Evolutionary conservation across 306 rosid genomes (phyloP), one percentile per base, ranked within the genome.

Genomic region (Trifolium pratense): DNA sequence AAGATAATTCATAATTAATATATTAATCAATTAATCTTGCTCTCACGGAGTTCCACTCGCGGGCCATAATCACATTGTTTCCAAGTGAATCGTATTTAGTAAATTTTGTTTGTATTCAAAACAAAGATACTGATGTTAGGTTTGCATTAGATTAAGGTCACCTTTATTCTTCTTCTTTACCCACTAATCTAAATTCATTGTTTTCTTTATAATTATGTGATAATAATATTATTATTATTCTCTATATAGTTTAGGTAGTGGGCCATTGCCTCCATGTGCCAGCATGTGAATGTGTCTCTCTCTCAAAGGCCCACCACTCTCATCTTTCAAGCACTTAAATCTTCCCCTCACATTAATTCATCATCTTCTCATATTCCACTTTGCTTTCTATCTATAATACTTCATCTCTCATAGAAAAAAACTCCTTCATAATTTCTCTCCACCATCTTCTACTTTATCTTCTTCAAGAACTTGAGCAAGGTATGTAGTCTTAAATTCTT

Each of bases 281-380:
- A 83, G 85, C 98, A 93, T 90, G 97, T 93, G 98, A 86, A 56
- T 73, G 68, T 89, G 98, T 93, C 93, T 86, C 83, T 83, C 92
- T 87, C 87, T 82, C 45, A 0, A n/a, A 48, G 91, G 31, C 93
- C 98, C 97, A 82, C 96, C 86, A 83, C 52, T 49, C 69, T 81
- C 77, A 64, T 68, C 87, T 79, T 80, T 77, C 78, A 11, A 70
- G 70, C 92, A 84, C 92, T 83, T 92, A 90, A 82, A 93, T 92
- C 82, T 34, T 75, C 79, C 77, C 75, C 84, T 68, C 86, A 45
- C 87, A 62, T 77, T 87, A 84, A 81, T 66, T 85, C 86, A 83
- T 63, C 82, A 25, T 66, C 78, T 73, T 72, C 84, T 34, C 80
- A 63, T 57, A 12, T 75, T 67, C 48, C 52, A 62, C 66, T 76